These are phyloP conservation scores for Eimeria zaria DNA, from an alignment of 169 alveolate species.

Conservation along the genomic window DNA sequence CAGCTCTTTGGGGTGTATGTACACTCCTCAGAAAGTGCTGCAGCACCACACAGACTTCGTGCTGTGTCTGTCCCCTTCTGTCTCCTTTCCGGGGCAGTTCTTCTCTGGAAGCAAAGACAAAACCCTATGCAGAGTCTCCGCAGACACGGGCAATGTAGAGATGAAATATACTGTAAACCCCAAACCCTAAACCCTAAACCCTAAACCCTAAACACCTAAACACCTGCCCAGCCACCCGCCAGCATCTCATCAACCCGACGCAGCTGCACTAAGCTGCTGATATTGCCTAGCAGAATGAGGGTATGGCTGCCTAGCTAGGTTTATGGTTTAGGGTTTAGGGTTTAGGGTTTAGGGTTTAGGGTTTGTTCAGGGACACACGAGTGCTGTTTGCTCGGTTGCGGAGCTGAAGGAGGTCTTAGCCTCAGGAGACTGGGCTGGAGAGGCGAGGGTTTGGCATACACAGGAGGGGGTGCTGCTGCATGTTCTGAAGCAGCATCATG, in stretches of 20 bases:
- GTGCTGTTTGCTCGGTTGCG: conserved; percentile 40
- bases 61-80: not conserved
- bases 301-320: not conserved
- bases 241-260: too few relatives aligned
- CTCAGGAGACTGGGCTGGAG: conserved; percentile 44
- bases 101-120: conserved; percentile 45
- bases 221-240: too few relatives aligned
- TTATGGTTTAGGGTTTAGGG: conserved; percentile 45
- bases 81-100: conserved; percentile 20
- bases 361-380: conserved; percentile 46
- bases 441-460: conserved; percentile 61
- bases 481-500: conserved; percentile 22
- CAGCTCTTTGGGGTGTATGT: conserved; percentile 32
- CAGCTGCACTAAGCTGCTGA: not conserved
- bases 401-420: not conserved
- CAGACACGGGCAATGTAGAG: conserved; percentile 19
- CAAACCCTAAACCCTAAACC: conserved; percentile 56
- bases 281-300: not conserved
- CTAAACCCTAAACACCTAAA: conserved; percentile 17
- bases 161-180: conserved; percentile 33
- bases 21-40: conserved; percentile 40
- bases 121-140: conserved; percentile 43
- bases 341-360: conserved; percentile 41
- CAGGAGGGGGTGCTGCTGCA: conserved; percentile 1
- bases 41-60: conserved; percentile 45